Evolutionary conservation across 2,329 filamentous ascomycete genomes (phyloP), one percentile per base, ranked within the genome.

Genomic region (Phaeosphaeria sp.): DNA sequence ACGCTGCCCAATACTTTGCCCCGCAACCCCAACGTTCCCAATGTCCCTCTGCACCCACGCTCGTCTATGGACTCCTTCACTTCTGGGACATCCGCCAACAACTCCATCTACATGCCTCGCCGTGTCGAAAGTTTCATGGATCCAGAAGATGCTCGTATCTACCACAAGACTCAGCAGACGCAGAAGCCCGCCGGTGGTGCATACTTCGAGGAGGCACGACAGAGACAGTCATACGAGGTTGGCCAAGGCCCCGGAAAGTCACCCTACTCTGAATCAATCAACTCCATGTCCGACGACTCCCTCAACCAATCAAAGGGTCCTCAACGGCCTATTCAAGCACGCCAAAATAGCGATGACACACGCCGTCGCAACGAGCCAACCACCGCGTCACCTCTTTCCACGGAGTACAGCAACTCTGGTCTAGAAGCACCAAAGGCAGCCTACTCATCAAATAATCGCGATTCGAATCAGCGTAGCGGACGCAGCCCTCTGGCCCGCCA

Each of bases 111-210:
- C 66, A 79, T 89, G 71, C 90, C 90, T 0, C 84, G 86, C 13
- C 82, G 86, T 43, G 87, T 93, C 48, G 90, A 93, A 67, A 90
- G 85, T 68, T 86, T 94, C 68, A 91, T 96, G 86, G 87, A 87
- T 61, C 88, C 90, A 6, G 91, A 95, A 73, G 91, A 94, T 70
- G 85, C 87, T 36, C 85, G 84, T 62, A 90, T 92, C 69, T 91
- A 93, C 72, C 84, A 88, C 67, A 84, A 91, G 68, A 87, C 89
- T 1, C 90, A 90, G 71, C 68, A 79, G 54, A 68, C 72, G 33
- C 78, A 82, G 60, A 73, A 73, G 56, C 79, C 79, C 21, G 77
- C 79, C 13, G 80, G 80, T 54, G 81, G 80, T 30, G 79, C 79
- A 18, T 78, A 72, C 65, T 78, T 73, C 59, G 75, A 78, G 54